These are phyloP conservation scores for Hanseniaspora guilliermondii DNA, from an alignment of 805 yeast species.

Conservation along the genomic window DNA sequence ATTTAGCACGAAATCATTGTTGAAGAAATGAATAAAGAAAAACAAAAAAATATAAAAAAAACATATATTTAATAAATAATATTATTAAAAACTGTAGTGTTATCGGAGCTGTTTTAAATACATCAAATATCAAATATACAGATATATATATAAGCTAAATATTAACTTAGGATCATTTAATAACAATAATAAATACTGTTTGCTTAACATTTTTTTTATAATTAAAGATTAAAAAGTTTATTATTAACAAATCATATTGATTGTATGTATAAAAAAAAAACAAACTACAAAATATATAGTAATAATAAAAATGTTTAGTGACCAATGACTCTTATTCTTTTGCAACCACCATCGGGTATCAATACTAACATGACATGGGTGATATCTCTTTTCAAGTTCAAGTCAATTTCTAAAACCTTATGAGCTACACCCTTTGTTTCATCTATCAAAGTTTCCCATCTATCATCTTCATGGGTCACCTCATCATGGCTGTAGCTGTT, in stretches of 20 bases:
- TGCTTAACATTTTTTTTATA: too few species aligned
- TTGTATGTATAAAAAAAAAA: not conserved
- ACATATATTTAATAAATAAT: too few species aligned
- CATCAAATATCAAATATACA: too few species aligned
- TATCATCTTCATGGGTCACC: constrained; percentile 30
- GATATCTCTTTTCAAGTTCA: constrained; percentile 20
- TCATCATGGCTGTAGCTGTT: constrained; percentile 30
- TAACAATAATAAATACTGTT: too few species aligned
- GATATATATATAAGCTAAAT: too few species aligned
- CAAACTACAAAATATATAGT: not conserved
- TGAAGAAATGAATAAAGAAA: too few species aligned
- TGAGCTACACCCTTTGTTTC: constrained; percentile 74
- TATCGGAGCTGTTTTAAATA: too few species aligned
- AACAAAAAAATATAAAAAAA: too few species aligned
- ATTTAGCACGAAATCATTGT: too few species aligned
- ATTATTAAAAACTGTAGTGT: too few species aligned
- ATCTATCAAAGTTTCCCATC: constrained; percentile 56
- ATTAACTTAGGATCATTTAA: too few species aligned
- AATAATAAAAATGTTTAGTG: constrained; percentile 5
- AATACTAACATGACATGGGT: constrained; percentile 70
- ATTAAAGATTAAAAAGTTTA: not conserved
- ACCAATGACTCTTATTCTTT: constrained; percentile 78
- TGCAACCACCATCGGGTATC: constrained; percentile 95
- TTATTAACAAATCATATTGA: not conserved
- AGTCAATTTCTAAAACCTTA: constrained; percentile 39